Percentiles rank a stretch among this genome's conserved stretches.
Evolutionary conservation across 768 basidiomycete species (phyloP).

Genomic region (Hericium alpestre): DNA sequence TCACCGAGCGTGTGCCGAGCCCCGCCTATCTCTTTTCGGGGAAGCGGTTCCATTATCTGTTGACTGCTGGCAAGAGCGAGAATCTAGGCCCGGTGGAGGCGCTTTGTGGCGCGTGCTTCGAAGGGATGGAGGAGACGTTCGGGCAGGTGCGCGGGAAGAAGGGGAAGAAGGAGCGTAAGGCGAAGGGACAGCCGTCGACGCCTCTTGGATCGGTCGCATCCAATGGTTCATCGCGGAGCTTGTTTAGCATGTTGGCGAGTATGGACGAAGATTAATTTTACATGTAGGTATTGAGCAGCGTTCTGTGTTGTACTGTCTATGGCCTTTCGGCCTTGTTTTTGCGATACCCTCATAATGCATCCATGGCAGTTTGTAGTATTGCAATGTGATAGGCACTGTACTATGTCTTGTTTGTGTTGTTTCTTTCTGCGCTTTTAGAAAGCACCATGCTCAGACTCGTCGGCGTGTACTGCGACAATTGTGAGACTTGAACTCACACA

Average conservation of each 20-base stretch:
- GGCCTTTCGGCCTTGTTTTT: no score
- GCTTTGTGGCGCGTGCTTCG: slow-evolving; percentile 13
- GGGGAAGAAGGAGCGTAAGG: slow-evolving; percentile 15
- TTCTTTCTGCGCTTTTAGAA: no score
- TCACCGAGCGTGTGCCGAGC: slow-evolving; percentile 37
- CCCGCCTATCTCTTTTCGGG: slow-evolving; percentile 49
- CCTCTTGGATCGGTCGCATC: neutral
- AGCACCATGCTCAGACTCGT: no score
- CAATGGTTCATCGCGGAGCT: neutral
- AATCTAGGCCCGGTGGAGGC: neutral
- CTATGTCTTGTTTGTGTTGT: no score
- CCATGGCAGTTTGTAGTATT: no score
- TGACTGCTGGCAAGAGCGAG: slow-evolving; percentile 26
- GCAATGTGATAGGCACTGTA: no score
- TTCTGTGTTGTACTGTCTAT: no score
- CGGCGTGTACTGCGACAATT: no score
- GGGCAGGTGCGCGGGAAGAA: slow-evolving; percentile 1
- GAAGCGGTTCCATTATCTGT: slow-evolving; percentile 39
- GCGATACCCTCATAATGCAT: no score
- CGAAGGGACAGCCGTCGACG: slow-evolving; percentile 21
- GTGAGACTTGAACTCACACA: no score
- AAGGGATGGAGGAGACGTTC: slow-evolving; percentile 7
- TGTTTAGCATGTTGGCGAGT: neutral
- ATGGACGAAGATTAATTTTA: neutral
- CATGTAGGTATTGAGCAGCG: no score